Evolutionary conservation across 2,329 filamentous ascomycete genomes (phyloP), one percentile per base, ranked within the genome.

Genomic region (Neonectria neomacrospora): DNA sequence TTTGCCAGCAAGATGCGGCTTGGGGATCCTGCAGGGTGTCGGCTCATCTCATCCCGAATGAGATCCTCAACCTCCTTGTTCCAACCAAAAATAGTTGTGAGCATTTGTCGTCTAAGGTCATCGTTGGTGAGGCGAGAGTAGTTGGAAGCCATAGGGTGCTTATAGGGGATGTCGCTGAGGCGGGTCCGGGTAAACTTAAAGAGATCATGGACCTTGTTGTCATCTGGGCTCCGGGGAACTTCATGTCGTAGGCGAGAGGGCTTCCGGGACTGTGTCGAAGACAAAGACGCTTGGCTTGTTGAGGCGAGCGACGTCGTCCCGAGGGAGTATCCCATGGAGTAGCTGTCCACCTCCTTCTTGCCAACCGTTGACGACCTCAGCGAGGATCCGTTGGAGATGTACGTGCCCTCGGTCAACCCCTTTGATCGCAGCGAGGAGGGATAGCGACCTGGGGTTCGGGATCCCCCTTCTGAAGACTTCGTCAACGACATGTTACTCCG

Each of bases 51-150:
- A 76, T 98, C 94, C 10, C 89, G 87, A 57, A 99, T 88, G 52
- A 99, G 80, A 47, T 90, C 90, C 48, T 93, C 86, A 42, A 95
- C 89, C 70, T 97, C 93, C 58, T 90, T 90, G 55, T 95, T 90
- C 94, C 96, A 99, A 3, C 96, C 96, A 77, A 99, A 99, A 2
- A 99, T 94, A 6, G 94, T 91, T 69, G 86, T 92, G 5, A 99
- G 85, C 94, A 99, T 97, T 77, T 97, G 94, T 50, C 86, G 86
- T 51, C 95, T 89, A 47, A 97, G 85, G 69, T 97, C 90, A 70
- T 97, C 91, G 64, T 90, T 90, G 3, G 91, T 92, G 23, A 93
- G 79, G 28, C 85, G 85, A 3, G 81, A 78, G 58, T 88, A 84
- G 67, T 90, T 86, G 14, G 83, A 71, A 1, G 83, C 79, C 14